Base-by-base conservation (phyloP, 2,329 filamentous ascomycete genomes). In the Verticillium zaregamsianum region DNA sequence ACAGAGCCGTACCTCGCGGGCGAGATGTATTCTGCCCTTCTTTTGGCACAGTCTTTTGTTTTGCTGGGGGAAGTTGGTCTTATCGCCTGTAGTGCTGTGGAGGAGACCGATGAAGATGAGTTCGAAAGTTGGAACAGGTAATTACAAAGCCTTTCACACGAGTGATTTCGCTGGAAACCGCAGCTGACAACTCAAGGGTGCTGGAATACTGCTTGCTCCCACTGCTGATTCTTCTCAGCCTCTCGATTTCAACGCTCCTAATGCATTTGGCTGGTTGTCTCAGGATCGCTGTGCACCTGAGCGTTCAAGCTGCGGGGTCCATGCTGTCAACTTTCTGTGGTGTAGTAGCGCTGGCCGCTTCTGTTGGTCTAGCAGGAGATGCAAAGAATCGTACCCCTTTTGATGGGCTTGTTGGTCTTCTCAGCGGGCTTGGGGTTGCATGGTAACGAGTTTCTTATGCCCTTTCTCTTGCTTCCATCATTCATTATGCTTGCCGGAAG, bases 111-210 rank as follows among this genome's bases (percentile, higher is more conserved):
- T 20, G 28, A 31, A 4, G 31, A 14, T 2, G 37, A 40, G 11
- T 58, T 49, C 25, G 57, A 58, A 12, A 58, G 57, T 17, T 58
- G 57, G 57, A 58, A 58, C 25, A 49, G 40, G 57, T 58, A 15
- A 58, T 39, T 5, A 2, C 23, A 3, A 11, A 6, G 5, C 15
- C 7, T 17, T 9, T 39, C 33, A 7, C 9, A 4, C 6, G 8
- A 23, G 28, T 28, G 4, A 28, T 28, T 25, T 25, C 35, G 17
- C 2, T n/a, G 17, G 20, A 11, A 14, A n/a, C 8, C 20, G 28
- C 23, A 25, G 9, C 45, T 39, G 5, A 49, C 35, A 49, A 8
- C 2, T 2, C 2, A 15, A 58, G 57, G 15, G 25, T 58, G 37
- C 45, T 39, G 25, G 31, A 49, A 9, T 31, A 28, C 25, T 39